Evolutionary conservation across 2,329 filamentous ascomycete species (phyloP), one percentile per base, ranked within the genome.

Genomic region (Emydomyces testavorans): DNA sequence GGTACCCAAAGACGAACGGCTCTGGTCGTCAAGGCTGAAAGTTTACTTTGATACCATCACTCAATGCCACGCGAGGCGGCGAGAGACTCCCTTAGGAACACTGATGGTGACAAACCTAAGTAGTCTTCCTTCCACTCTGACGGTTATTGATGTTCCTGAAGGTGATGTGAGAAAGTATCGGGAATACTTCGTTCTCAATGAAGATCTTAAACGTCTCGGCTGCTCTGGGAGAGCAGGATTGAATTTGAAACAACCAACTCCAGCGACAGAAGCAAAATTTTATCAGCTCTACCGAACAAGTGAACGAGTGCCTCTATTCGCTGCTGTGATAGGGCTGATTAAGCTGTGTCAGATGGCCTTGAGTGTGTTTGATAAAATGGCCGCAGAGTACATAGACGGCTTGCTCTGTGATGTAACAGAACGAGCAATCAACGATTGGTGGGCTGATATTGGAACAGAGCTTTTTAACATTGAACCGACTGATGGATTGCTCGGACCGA

Each of bases 51-150:
- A 83, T 54, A 85, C 87, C 1, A 77, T 94, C 45, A 80, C 84
- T 49, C 80, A 93, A 61, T 90, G 83, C 57, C 85, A 94, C 71
- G 87, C 89, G 1, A 77, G 86, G 35, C 80, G 82, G 28, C 87
- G 85, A 62, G 82, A 93, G 45, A 95, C 90, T 0, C 73, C 78
- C 1, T 68, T 93, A 11, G 92, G 92, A 4, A 83, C 83, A 52
- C 69, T 96, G 51, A 93, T 95, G 84, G 82, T 95, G 50, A 96
- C 92, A 4, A 95, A 95, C 62, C 71, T 96, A 24, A 90, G 85
- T 65, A 83, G 81, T 53, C 95, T 98, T 54, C 90, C 92, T 2
- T 94, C 89, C 0, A 84, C 86, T 0, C 71, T 96, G 52, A 94
- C 87, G 0, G 86, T 95, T n/a, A 93, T 96, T 50, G 75, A 83